These are phyloP conservation scores for Pinus taeda DNA, from an alignment of 75 land plant species.

Conservation along the genomic window DNA sequence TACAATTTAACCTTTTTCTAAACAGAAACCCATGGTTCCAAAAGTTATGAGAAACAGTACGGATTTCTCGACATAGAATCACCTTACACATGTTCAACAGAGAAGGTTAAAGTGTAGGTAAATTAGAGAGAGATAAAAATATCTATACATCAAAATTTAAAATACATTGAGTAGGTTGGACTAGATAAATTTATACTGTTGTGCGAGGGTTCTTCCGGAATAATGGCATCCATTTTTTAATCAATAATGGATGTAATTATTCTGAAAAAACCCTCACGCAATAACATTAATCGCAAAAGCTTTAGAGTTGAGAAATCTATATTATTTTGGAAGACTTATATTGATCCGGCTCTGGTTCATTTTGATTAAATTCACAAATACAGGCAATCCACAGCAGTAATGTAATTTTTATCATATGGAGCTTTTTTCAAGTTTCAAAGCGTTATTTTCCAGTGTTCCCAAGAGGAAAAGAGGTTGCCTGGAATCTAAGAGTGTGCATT, in stretches of 20 bases:
- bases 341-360: neutral
- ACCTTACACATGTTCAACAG: neutral
- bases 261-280: too few relatives aligned
- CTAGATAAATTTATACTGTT: too few relatives aligned
- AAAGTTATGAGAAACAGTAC: neutral
- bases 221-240: too few relatives aligned
- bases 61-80: neutral
- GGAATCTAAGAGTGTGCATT: neutral
- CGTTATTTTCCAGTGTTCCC: neutral
- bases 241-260: too few relatives aligned
- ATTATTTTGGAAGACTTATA: neutral
- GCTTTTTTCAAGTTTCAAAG: neutral
- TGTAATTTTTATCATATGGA: neutral
- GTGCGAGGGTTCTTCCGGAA: too few relatives aligned
- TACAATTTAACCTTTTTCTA: neutral
- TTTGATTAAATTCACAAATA: neutral
- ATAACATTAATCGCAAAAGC: too few relatives aligned
- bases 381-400: neutral
- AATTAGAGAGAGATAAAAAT: neutral
- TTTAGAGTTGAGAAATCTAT: neutral
- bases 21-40: neutral
- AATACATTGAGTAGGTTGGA: neutral
- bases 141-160: neutral
- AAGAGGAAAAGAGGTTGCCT: neutral
- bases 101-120: neutral